Evolutionary conservation across 2,329 filamentous ascomycete species (phyloP), one percentile per base, ranked within the genome.

Genomic region (Talaromyces sp.): DNA sequence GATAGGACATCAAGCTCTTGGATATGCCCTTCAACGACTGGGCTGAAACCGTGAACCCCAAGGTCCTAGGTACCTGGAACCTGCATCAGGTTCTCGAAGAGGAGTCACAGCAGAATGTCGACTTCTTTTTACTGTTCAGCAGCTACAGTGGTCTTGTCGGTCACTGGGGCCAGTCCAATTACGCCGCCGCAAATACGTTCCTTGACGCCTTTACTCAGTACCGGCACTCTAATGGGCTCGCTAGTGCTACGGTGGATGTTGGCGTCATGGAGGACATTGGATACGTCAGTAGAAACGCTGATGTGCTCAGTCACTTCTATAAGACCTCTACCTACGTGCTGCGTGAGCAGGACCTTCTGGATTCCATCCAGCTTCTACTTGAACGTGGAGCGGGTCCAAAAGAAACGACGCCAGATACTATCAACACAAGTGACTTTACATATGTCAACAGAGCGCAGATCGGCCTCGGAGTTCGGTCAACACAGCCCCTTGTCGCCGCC

Each of bases 101-200:
- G n/a, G n/a, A n/a, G n/a, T n/a, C n/a, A n/a, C 15, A 7, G 28
- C 53, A 45, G 13, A 15, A 41, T 2, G 58, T 65, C 2, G 65
- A 67, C 54, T 67, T 66, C 48, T 63, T 66, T 31, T 40, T 63
- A 17, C 36, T 65, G 2, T 61, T 62, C 50, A 60, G 56, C 21
- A 66, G 64, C 6, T 60, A 72, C 0, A 63, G 68, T 5, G 66
- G 59, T 15, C 64, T 77, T 0, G 63, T 67, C 0, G 76, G 76
- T 0, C 74, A 73, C 52, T 53, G 60, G 2, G 75, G 75, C 1
- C 76, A 78, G 55, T 62, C 68, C 5, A 68, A 64, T n/a, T 78
- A 78, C 56, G 64, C 66, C 2, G 71, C 74, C 2, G 72, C 69
- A 9, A 75, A 76, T 60, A 60, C 64, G 4, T 78, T 72, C 33